Percentiles rank a stretch among this genome's conserved stretches.
Conservation (phyloP, 768 basidiomycete genomes). For the Psilocybe tampanensis region DNA sequence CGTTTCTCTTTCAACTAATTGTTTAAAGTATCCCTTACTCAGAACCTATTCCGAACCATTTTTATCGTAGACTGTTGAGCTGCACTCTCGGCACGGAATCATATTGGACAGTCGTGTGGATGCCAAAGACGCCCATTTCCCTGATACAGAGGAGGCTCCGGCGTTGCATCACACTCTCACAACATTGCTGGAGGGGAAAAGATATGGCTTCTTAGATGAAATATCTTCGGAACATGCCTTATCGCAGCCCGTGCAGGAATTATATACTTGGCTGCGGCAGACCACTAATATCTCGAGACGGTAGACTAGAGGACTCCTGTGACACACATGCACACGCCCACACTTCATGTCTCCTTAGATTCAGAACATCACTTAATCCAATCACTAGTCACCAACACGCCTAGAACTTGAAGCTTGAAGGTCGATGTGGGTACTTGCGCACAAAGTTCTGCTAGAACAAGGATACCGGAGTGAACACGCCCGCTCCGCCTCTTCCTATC, state of each 20-base stretch:
- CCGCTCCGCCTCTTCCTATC: no score
- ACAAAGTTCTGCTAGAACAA: no score
- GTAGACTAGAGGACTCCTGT: no score
- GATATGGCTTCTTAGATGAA: slow-evolving; percentile 35
- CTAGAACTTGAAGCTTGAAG: no score
- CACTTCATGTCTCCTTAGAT: no score
- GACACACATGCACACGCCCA: no score
- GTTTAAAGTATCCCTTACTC: not conserved
- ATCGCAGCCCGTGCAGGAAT: slow-evolving; percentile 2
- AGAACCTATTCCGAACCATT: not conserved
- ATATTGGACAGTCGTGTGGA: slow-evolving; percentile 51
- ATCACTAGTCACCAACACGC: no score
- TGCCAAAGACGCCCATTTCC: slow-evolving; percentile 21
- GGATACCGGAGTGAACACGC: no score
- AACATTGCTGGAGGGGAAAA: slow-evolving; percentile 27
- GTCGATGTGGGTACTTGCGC: no score
- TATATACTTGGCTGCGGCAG: slow-evolving; percentile 9
- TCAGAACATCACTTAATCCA: no score
- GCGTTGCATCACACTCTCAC: slow-evolving; percentile 1
- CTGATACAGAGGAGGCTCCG: slow-evolving; percentile 5
- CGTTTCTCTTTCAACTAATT: slow-evolving; percentile 13
- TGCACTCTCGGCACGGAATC: slow-evolving; percentile 68
- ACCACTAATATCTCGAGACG: not conserved
- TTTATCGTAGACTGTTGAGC: slow-evolving; percentile 42
- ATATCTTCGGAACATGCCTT: not conserved